phyloP scores from a whole-genome alignment of 1,284 basidiomycete genomes.

The Anthracocystis setariae region DNA sequence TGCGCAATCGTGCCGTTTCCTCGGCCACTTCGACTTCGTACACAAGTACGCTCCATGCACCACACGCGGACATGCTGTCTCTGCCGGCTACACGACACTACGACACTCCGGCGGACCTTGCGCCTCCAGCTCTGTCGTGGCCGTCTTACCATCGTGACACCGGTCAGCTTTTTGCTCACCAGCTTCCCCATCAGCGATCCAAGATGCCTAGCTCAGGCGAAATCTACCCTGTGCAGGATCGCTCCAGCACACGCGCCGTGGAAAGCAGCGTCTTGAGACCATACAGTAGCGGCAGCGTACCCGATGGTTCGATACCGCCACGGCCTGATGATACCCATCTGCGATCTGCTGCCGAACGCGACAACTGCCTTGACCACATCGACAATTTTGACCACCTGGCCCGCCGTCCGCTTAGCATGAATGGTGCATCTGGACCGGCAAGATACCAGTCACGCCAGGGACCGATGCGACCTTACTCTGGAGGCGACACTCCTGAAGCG shows the following conservation, averaged over 20 bases:
- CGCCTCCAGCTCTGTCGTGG: not conserved
- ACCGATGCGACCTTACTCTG: slow-evolving; percentile 5
- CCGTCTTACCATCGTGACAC: slow-evolving; percentile 7
- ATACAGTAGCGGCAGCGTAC: slow-evolving; percentile 1
- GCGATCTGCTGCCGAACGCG: not conserved
- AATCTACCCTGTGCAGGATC: not conserved
- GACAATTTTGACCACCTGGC: slow-evolving; percentile 7
- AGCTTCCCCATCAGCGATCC: not conserved
- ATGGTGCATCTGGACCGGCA: not conserved
- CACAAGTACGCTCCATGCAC: not conserved
- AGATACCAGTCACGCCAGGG: not conserved
- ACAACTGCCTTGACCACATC: slow-evolving; percentile 12
- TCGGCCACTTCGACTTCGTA: not conserved
- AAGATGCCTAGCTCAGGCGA: not conserved
- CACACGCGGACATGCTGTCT: not conserved
- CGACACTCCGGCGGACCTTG: not conserved
- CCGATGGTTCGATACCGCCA: not conserved
- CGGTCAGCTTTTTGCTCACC: slow-evolving; percentile 10
- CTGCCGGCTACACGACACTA: not conserved
- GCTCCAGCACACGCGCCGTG: not conserved
- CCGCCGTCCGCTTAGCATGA: not conserved
- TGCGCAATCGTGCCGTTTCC: slow-evolving; percentile 30
- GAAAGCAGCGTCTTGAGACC: not conserved
- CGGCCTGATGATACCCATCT: not conserved
- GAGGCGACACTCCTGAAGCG: slow-evolving; percentile 3